Conservation (phyloP, 2,329 filamentous ascomycete genomes). For the Stachybotrys chartarum region DNA sequence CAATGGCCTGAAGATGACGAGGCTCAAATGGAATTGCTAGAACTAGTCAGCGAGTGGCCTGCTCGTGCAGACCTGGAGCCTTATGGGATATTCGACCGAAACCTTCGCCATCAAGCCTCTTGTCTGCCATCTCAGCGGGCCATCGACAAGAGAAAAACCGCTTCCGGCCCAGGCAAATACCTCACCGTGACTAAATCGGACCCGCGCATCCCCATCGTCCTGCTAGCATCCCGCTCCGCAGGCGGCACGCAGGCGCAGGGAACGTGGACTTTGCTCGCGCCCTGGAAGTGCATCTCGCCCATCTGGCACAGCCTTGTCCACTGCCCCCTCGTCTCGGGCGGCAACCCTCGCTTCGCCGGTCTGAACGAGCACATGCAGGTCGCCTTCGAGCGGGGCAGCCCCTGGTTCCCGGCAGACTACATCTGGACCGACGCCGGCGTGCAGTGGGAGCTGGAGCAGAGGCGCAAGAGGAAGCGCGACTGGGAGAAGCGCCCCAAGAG, state of each 20-base stretch:
- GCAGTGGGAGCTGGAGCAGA: constrained; percentile 65
- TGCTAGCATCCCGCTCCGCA: constrained; percentile 53
- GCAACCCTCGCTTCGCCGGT: constrained; percentile 77
- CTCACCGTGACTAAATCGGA: constrained; percentile 54
- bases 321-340: constrained; percentile 70
- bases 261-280: constrained; percentile 76
- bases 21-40: constrained; percentile 38
- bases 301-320: constrained; percentile 85
- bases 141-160: constrained; percentile 68
- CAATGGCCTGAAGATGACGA: constrained; percentile 31
- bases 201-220: constrained; percentile 68
- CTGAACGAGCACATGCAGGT: constrained; percentile 74
- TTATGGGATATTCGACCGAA: constrained; percentile 60
- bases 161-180: constrained; percentile 53
- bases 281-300: constrained; percentile 81
- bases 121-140: constrained; percentile 68
- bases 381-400: constrained; percentile 66
- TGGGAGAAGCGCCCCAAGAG: constrained; percentile 78
- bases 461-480: constrained; percentile 63
- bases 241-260: constrained; percentile 48
- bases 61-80: constrained; percentile 43
- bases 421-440: constrained; percentile 73
- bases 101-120: constrained; percentile 56
- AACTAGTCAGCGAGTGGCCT: constrained; percentile 61
- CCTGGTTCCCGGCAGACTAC: constrained; percentile 84